Conservation (phyloP, 306 rosid species). For the Spatholobus suberectus region DNA sequence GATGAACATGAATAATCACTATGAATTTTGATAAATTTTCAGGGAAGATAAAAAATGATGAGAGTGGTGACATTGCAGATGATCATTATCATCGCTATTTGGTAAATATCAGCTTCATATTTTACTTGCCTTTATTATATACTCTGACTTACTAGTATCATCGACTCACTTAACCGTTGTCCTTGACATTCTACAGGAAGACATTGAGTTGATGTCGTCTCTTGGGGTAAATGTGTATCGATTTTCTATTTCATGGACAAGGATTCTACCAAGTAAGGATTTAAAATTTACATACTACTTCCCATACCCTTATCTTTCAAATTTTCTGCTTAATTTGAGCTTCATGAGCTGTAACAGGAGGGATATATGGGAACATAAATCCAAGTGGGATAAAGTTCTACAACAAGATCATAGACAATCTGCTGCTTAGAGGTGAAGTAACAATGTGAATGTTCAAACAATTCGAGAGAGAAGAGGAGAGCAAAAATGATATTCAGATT, state of each 20-base stretch:
- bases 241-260: constrained; percentile 73
- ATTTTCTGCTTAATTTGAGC: constrained; percentile 20
- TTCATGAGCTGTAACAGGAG: constrained; percentile 47
- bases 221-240: constrained; percentile 67
- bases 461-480: too few species aligned
- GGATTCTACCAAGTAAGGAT: constrained; percentile 67
- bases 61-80: constrained; percentile 64
- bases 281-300: background rate
- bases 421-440: constrained; percentile 57
- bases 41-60: constrained; percentile 55
- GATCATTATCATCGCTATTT: constrained; percentile 72
- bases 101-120: constrained; percentile 37
- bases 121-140: background rate
- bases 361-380: constrained; percentile 61
- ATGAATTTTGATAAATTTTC: constrained; percentile 25
- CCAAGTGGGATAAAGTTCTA: constrained; percentile 60
- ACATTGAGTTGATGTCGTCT: constrained; percentile 56
- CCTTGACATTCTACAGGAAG: constrained; percentile 51
- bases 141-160: background rate
- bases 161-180: constrained; percentile 1
- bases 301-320: background rate
- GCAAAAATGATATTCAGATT: too few species aligned
- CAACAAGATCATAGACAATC: constrained; percentile 62
- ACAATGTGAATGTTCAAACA: background rate
- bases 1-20: background rate